phyloP scores from a whole-genome alignment of 2,329 filamentous ascomycete genomes.

The Zasmidium citrigriseum region DNA sequence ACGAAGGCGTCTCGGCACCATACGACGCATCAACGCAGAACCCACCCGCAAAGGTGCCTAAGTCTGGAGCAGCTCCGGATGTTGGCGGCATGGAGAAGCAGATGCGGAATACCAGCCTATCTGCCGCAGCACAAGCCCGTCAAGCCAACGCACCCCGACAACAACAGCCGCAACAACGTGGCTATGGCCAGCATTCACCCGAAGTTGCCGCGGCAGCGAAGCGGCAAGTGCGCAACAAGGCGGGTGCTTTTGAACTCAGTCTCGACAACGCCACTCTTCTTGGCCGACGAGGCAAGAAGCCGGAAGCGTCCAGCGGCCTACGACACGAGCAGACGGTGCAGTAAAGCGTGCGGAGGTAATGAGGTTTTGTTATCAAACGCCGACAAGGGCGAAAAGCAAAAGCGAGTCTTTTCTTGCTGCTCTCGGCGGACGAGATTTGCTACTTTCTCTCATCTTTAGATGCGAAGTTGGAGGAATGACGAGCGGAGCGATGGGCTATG shows the following conservation, averaged over 20 bases:
- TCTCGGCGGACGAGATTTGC: no score
- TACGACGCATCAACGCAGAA: slow-evolving; percentile 51
- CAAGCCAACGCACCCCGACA: slow-evolving; percentile 52
- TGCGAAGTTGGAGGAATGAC: no score
- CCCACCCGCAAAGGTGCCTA: slow-evolving; percentile 67
- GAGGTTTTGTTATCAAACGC: no score
- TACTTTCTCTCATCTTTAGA: no score
- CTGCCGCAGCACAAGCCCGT: slow-evolving; percentile 63
- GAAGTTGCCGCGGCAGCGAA: slow-evolving; percentile 81
- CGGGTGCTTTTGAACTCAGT: slow-evolving; percentile 84
- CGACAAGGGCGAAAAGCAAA: no score
- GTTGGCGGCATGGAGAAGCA: slow-evolving; percentile 81
- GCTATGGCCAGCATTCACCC: slow-evolving; percentile 88
- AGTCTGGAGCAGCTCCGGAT: slow-evolving; percentile 54
- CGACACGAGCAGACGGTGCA: slow-evolving; percentile 41
- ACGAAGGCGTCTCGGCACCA: slow-evolving; percentile 59
- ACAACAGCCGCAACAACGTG: slow-evolving; percentile 58
- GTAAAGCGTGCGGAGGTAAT: slow-evolving; percentile 1
- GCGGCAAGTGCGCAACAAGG: slow-evolving; percentile 73
- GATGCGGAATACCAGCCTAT: slow-evolving; percentile 79
- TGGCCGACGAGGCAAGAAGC: slow-evolving; percentile 65
- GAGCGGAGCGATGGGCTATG: no score
- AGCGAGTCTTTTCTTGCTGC: no score
- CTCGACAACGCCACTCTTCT: slow-evolving; percentile 88
- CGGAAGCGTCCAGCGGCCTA: slow-evolving; percentile 45